Evolutionary conservation across 441 rosid species (phyloP).

Genomic region (Mallotus repandus): DNA sequence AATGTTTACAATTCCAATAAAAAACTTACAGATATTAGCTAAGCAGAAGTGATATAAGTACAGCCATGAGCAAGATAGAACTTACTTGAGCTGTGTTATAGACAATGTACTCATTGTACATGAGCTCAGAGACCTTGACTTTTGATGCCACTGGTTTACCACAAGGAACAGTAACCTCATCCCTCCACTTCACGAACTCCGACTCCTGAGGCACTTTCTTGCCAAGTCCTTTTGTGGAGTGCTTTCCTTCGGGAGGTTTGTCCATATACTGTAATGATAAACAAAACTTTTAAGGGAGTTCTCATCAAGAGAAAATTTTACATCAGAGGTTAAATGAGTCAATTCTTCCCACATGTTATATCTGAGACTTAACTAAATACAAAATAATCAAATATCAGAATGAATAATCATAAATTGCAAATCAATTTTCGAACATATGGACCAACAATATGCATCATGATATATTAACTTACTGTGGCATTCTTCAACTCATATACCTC

Average conservation of each 20-base stretch:
- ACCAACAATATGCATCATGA: background rate
- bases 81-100: slow-evolving; percentile 85
- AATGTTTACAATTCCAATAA: background rate
- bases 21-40: background rate
- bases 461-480: slow-evolving; percentile 58
- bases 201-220: slow-evolving; percentile 73
- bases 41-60: background rate
- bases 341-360: background rate
- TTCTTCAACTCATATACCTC: slow-evolving; percentile 77
- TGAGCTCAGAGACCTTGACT: slow-evolving; percentile 74
- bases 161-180: slow-evolving; percentile 82
- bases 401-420: background rate
- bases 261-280: slow-evolving; percentile 58
- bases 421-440: background rate
- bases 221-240: slow-evolving; percentile 92
- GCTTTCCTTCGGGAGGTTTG: slow-evolving; percentile 87
- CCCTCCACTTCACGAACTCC: slow-evolving; percentile 80
- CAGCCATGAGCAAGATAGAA: slow-evolving; percentile 15
- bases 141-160: slow-evolving; percentile 87
- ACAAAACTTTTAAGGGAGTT: slow-evolving; percentile 7
- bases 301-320: slow-evolving; percentile 2
- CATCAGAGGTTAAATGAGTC: background rate
- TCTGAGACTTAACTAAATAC: background rate
- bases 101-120: slow-evolving; percentile 95
- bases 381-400: background rate